A percentile compares a stretch with the other conserved stretches of the same genome.
phyloP scores from a whole-genome alignment of 176 grass and related monocot genomes.

The Cenchrus fungigraminus region DNA sequence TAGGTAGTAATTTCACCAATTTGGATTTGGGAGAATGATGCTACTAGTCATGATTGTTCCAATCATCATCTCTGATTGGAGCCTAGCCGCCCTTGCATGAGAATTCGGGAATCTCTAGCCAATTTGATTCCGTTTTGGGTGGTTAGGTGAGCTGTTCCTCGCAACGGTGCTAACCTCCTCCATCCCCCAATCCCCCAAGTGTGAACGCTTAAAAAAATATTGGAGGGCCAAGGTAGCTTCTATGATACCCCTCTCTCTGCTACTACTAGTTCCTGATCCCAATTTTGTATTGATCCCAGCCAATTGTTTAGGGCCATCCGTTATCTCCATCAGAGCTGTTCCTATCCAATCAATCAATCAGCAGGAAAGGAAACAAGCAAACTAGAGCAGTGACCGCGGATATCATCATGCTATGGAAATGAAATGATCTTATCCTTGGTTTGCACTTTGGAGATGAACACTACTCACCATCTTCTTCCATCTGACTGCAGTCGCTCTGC shows the following conservation, averaged over 20 bases:
- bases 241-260: background rate
- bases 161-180: constrained; percentile 50
- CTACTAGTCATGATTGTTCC: constrained; percentile 13
- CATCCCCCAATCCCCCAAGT: constrained; percentile 15
- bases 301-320: constrained; percentile 36
- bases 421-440: background rate
- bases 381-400: background rate
- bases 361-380: background rate
- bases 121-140: constrained; percentile 44
- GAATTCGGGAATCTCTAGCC: constrained; percentile 23
- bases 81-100: constrained; percentile 26
- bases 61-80: constrained; percentile 31
- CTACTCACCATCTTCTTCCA: background rate
- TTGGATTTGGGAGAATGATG: background rate
- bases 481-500: constrained; percentile 71
- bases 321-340: constrained; percentile 32
- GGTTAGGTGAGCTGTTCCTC: constrained; percentile 59
- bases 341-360: constrained; percentile 14
- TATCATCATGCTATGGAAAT: background rate
- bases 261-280: constrained; percentile 28
- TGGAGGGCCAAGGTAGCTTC: background rate
- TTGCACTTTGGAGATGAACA: background rate
- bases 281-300: constrained; percentile 27
- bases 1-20: background rate
- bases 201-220: constrained; percentile 30